Evolutionary conservation across 2,329 filamentous ascomycete species (phyloP), one percentile per base, ranked within the genome.

Genomic region (Botrytis cinerea): DNA sequence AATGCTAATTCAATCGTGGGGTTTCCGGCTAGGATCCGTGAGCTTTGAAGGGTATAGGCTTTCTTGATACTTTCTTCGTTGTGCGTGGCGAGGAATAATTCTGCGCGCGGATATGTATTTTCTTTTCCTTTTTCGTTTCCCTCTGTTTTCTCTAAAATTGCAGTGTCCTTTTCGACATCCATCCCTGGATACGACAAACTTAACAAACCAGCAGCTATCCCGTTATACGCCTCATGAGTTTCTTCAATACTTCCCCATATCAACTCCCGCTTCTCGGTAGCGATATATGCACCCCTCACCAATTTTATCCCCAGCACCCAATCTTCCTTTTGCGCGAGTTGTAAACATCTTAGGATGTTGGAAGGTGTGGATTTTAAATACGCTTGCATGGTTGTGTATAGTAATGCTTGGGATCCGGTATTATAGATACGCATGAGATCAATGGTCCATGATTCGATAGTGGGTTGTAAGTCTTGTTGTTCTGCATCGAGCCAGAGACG

Each of bases 61-160:
- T 82, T 84, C 46, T 84, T 83, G 20, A 97, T 90, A 25, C 91
- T 92, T 63, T 88, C 87, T 63, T 88, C 87, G 80, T 97, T 97
- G 83, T 97, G 94, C 2, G 92, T 92, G 9, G 94, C 94, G 32
- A 97, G 85, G 40, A 97, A 88, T 35, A 97, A 82, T 75, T 87
- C 84, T 54, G 84, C 79, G 16, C 79, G 66, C 1, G 77, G 71
- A 73, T 77, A 75, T 46, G 4, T 20, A 9, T 48, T 48, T 57
- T 64, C 72, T 6, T 60, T 57, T 57, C 14, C 7, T 16, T 18
- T 28, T 57, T 6, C 14, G 14, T 8, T 28, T 28, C 14, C n/a
- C 51, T 8, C n/a, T 57, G n/a, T 9, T 2, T 18, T 57, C 18
- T 43, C 45, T 45, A 35, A 16, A 28, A 66, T 14, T 40, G 73